Evolutionary conservation across 345 rosid species (phyloP), one percentile per base, ranked within the genome.

Genomic region (Murraya paniculata): DNA sequence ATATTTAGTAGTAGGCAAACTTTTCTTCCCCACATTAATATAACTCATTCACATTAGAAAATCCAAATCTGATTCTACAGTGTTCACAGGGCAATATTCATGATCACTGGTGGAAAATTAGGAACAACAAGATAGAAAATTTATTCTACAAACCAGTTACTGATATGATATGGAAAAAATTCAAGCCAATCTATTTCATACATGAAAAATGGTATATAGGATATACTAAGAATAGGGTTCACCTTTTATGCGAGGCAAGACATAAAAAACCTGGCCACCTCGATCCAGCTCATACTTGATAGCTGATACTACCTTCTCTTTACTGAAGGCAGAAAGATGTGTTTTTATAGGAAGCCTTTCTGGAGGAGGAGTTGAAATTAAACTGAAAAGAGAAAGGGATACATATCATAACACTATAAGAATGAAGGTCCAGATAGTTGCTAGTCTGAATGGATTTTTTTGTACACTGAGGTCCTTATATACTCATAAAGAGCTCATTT

Each of bases 321-420:
- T 85, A 82, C 80, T 81, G 80, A 85, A 89, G 65, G 89, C 88
- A 27, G 93, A 89, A 84, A 95, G 94, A 88, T 85, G 87, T 68
- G 97, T 95, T 88, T 79, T 92, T 87, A 95, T 93, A 74, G 99
- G 99, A 88, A 95, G 91, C 86, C 99, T 90, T 86, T 95, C 98
- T 50, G 99, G 99, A 61, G 99, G 99, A 61, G 99, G 97, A 66
- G 99, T 93, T 73, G 97, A 84, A 81, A 95, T 95, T 79, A 93
- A 88, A 86, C 98, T 95, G 89, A 78, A 85, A 81, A 78, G 58
- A 71, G 68, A 78, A 33, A 66, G 30, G 61, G 27, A 76, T 69
- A 59, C n/a, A 55, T 48, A 65, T 71, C 75, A 71, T 45, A 55
- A 66, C 9, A 57, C 28, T 38, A 71, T 50, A 56, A 73, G 62